Evolutionary conservation across 352 stramenopile genomes (phyloP).

Genomic region (Pilasporangium apinafurcum): DNA sequence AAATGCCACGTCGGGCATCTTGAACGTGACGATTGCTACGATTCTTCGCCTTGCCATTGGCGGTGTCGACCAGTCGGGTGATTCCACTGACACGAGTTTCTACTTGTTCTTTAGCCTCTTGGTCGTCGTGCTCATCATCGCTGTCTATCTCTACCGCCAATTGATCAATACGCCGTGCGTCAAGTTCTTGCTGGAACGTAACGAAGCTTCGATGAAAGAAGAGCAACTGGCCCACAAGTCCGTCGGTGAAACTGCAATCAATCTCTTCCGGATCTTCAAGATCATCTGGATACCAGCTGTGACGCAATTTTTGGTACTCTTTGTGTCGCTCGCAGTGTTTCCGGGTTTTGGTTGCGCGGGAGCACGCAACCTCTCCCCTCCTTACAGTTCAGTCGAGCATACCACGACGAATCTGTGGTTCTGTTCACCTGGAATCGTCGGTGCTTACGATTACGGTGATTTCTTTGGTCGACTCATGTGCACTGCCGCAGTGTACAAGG

Average conservation of each 20-base stretch:
- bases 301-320: constrained; percentile 52
- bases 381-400: constrained; percentile 14
- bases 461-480: constrained; percentile 48
- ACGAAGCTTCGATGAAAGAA: constrained; percentile 16
- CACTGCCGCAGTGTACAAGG: constrained; percentile 37
- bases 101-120: constrained; percentile 62
- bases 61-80: constrained; percentile 27
- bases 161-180: constrained; percentile 30
- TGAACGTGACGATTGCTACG: constrained; percentile 51
- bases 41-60: constrained; percentile 45
- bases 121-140: constrained; percentile 35
- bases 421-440: constrained; percentile 44
- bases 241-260: constrained; percentile 17
- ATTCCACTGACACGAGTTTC: constrained; percentile 27
- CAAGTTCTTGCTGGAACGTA: constrained; percentile 49
- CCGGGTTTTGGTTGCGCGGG: constrained; percentile 47
- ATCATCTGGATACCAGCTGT: constrained; percentile 45
- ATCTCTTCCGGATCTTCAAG: constrained; percentile 37
- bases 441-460: constrained; percentile 57
- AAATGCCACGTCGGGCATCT: constrained; percentile 34
- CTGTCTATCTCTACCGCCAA: constrained; percentile 33
- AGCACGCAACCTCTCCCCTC: constrained; percentile 17
- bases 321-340: constrained; percentile 46
- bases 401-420: constrained; percentile 28
- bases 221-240: constrained; percentile 24